phyloP scores from a whole-genome alignment of 176 grass and related monocot genomes.

The Dendrocalamus sinicus region DNA sequence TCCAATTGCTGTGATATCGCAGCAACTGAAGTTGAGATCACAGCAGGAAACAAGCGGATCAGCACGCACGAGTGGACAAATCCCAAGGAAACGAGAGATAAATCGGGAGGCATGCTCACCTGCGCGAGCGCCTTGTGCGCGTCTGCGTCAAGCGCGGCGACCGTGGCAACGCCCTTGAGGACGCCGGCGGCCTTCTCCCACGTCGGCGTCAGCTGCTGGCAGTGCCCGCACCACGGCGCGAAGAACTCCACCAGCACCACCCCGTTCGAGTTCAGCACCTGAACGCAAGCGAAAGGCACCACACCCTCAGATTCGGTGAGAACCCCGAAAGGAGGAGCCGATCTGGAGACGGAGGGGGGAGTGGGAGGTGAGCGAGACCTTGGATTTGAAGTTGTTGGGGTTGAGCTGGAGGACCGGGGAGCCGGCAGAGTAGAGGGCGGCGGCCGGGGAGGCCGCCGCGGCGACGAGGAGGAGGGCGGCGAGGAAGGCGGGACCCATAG shows the following conservation, averaged over 20 bases:
- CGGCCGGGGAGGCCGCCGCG: constrained; percentile 43
- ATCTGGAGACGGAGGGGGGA: constrained; percentile 26
- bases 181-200: constrained; percentile 93
- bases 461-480: constrained; percentile 51
- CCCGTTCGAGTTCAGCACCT: constrained; percentile 90
- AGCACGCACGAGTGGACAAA: neutral
- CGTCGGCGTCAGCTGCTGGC: constrained; percentile 81
- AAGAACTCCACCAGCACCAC: constrained; percentile 98
- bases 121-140: constrained; percentile 85
- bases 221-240: constrained; percentile 99
- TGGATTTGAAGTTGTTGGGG: constrained; percentile 95
- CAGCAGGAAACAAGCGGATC: constrained; percentile 28
- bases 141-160: constrained; percentile 90
- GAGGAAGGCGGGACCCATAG: constrained; percentile 56
- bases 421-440: constrained; percentile 80
- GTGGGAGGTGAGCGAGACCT: constrained; percentile 51
- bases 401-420: constrained; percentile 92
- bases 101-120: constrained; percentile 44
- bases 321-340: constrained; percentile 18
- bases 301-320: neutral
- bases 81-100: constrained; percentile 28
- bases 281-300: constrained; percentile 18
- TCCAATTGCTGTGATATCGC: neutral
- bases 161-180: constrained; percentile 84
- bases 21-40: constrained; percentile 1